phyloP scores from a whole-genome alignment of 2,329 filamentous ascomycete species.

The Trichoderma koningii region DNA sequence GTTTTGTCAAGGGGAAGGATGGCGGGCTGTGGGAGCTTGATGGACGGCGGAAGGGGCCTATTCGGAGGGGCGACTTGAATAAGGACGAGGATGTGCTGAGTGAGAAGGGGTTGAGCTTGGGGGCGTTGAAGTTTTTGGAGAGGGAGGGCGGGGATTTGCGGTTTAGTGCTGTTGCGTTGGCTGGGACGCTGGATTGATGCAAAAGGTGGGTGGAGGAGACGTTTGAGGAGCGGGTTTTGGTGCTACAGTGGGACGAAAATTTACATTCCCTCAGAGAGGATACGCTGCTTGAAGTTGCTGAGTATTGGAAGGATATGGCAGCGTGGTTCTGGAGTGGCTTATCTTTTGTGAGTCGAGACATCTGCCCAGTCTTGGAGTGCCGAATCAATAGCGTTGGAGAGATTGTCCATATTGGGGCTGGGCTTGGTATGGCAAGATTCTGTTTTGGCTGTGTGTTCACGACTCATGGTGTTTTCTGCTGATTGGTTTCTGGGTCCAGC shows the following conservation, averaged over 20 bases:
- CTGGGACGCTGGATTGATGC: constrained; percentile 51
- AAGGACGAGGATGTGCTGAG: constrained; percentile 72
- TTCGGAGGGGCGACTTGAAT: constrained; percentile 56
- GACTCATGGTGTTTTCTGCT: not conserved
- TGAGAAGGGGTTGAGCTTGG: constrained; percentile 71
- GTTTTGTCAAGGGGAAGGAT: constrained; percentile 77
- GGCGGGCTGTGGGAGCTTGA: constrained; percentile 65
- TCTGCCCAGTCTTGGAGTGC: not conserved
- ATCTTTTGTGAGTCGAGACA: not conserved
- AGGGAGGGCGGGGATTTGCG: constrained; percentile 58
- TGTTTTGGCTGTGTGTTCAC: not conserved
- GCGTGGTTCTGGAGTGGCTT: not conserved
- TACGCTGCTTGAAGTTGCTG: too few species aligned
- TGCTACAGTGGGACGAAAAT: too few species aligned
- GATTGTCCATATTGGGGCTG: not conserved
- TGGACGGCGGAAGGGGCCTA: constrained; percentile 59
- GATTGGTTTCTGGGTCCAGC: not conserved
- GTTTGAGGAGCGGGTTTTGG: not conserved
- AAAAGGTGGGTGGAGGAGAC: not conserved
- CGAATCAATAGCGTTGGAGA: not conserved
- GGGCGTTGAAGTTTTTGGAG: constrained; percentile 60
- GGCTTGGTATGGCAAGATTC: not conserved
- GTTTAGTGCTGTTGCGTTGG: constrained; percentile 61
- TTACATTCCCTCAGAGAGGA: too few species aligned
- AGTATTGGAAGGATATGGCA: too few species aligned